These are phyloP conservation scores for Trichoderma asperelloides DNA, from an alignment of 495 filamentous ascomycete species.

Conservation along the genomic window DNA sequence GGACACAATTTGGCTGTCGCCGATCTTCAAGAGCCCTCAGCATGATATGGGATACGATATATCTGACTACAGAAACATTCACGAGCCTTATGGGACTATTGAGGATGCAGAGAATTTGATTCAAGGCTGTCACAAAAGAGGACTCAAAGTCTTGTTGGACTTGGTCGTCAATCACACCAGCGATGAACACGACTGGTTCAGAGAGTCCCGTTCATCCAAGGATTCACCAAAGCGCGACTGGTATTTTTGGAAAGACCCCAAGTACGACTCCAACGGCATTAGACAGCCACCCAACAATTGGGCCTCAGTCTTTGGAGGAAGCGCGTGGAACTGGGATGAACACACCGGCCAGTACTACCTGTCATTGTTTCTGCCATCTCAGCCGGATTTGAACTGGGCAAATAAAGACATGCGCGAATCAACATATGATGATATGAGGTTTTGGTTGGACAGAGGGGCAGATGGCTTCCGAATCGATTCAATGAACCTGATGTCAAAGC, in stretches of 20 bases:
- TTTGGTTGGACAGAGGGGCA: conserved; percentile 61
- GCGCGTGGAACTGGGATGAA: conserved; percentile 60
- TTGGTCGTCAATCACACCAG: conserved; percentile 74
- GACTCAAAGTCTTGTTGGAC: too few species aligned
- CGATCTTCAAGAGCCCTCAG: too few species aligned
- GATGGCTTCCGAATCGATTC: conserved; percentile 64
- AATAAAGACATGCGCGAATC: conserved; percentile 50
- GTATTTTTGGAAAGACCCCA: conserved; percentile 64
- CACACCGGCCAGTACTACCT: conserved; percentile 60
- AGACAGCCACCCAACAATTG: conserved; percentile 65
- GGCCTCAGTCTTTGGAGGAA: conserved; percentile 45
- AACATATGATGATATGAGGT: conserved; percentile 56
- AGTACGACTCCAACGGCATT: conserved; percentile 48
- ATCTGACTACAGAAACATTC: too few species aligned
- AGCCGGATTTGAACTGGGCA: conserved; percentile 74
- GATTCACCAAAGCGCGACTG: conserved; percentile 56
- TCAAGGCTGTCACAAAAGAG: too few species aligned
- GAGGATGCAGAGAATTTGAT: too few species aligned
- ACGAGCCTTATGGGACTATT: too few species aligned
- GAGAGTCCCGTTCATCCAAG: conserved; percentile 52
- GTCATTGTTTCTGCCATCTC: conserved; percentile 53
- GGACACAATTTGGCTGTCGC: too few species aligned
- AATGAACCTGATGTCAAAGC: conserved; percentile 52
- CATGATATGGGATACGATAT: too few species aligned
- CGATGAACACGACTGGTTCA: conserved; percentile 70